Base-by-base conservation (phyloP, 768 basidiomycete species). In the Suillus subaureus region DNA sequence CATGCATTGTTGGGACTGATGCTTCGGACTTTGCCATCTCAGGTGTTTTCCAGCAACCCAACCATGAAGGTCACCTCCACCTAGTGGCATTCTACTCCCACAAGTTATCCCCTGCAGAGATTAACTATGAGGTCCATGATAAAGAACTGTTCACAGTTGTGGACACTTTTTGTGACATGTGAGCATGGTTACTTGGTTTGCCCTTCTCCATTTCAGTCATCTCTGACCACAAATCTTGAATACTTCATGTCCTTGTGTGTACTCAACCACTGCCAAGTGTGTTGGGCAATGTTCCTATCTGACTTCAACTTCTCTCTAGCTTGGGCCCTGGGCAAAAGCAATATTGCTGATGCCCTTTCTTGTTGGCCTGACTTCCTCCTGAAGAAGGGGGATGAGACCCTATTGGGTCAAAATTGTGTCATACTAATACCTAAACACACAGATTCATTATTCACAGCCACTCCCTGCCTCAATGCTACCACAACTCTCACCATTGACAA, bases 61-160 rank as follows among this genome's bases (percentile, higher is more conserved):
- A 40, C 6, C 40, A 16, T 6, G 6, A 40, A 0, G 40, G 40
- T 6, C 6, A 1, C 15, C 39, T 40, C 4, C 39, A 6, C 6
- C 39, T 6, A 15, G 39, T 40, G 0, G 15, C 5, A 1, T 40
- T 40, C 39, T 40, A 40, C 15, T 40, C 39, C 1, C 4, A 4
- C n/a, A 40, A 40, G 5, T 15, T 40, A 0, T 40, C 39, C 6
- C 39, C 39, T 1, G 6, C 1, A 1, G 40, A 84, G 62, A 61
- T 75, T 31, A 83, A 83, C 69, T 84, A 84, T 67, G 72, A 79
- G 28, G 74, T 77, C 3, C 75, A 82, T 67, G 77, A 84, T 67
- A 81, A 81, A 68, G 84, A 85, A 65, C 67, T 83, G 4, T 71
- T 84, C 0, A 80, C 80, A 1, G 77, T 84, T 47, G 66, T 83